Base-by-base conservation (phyloP, 2,329 filamentous ascomycete species). In the Fonsecaea nubica region DNA sequence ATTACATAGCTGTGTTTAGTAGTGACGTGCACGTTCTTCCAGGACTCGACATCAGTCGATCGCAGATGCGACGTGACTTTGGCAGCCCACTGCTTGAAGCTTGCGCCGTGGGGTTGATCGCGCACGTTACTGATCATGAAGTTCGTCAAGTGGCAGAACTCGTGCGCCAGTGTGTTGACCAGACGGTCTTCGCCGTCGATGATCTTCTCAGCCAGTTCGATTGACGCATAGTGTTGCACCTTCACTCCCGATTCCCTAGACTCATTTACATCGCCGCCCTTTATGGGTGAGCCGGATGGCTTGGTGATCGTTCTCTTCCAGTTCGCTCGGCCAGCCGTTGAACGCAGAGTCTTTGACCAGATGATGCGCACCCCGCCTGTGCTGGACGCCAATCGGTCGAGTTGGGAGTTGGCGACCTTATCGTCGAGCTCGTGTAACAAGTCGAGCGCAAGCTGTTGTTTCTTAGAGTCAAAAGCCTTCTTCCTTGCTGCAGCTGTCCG, bases 121-220 rank as follows among this genome's bases (percentile, higher is more conserved):
- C 87, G 89, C 40, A 93, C 82, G 40, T 89, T 87, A 57, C 85
- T 89, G 69, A 98, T 82, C 88, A 98, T 96, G 77, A 94, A 97
- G 74, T 93, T 96, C 52, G 92, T 90, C 1, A 98, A 81, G 75
- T 99, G 95, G 77, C 95, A 98, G 81, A 95, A 98, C 74, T 99
- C 95, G 77, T 99, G 95, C 0, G 94, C 92, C n/a, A 98, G 80
- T 0, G 95, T 93, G 77, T 97, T 97, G 69, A 95, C 84, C 1
- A 98, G 85, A 2, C 92, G 87, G 65, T 90, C 79, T 71, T 91
- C 87, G 74, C 90, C 86, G 75, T 92, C 88, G 68, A 98, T 93
- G 55, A 97, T 89, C 76, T 96, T 96, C 62, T 92, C 88, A 0
- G 93, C 92, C 2, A 98, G 86, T 76, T 98, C 93, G 74, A 98